These are phyloP conservation scores for Trametes meyenii DNA, from an alignment of 768 basidiomycete genomes.

Conservation along the genomic window DNA sequence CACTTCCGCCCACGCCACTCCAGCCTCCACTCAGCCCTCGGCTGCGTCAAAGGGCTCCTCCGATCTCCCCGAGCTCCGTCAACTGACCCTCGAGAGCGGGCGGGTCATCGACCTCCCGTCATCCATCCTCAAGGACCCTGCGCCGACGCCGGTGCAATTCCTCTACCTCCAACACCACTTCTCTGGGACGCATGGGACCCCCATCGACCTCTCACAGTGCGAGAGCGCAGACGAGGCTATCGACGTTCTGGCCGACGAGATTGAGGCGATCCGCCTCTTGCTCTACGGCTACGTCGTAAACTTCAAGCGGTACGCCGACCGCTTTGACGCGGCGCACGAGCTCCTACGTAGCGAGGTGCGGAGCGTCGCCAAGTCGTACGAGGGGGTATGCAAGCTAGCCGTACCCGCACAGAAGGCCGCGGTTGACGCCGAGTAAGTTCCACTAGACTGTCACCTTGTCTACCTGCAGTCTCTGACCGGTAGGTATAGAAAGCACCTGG, in stretches of 20 bases:
- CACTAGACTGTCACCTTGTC: background rate
- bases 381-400: background rate
- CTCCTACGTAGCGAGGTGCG: background rate
- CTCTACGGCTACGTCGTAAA: constrained; percentile 18
- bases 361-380: constrained; percentile 3
- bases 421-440: background rate
- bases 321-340: constrained; percentile 10
- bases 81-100: constrained; percentile 16
- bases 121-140: constrained; percentile 7
- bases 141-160: constrained; percentile 15
- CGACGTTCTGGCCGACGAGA: constrained; percentile 17
- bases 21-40: background rate
- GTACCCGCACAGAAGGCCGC: background rate
- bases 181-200: background rate
- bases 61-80: constrained; percentile 1
- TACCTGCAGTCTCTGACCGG: background rate
- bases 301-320: constrained; percentile 13
- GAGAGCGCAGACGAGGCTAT: constrained; percentile 18
- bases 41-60: background rate
- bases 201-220: constrained; percentile 3
- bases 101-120: constrained; percentile 16
- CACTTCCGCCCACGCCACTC: background rate
- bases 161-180: constrained; percentile 20
- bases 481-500: background rate
- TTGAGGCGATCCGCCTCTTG: constrained; percentile 16